Percentiles rank a stretch among this genome's conserved stretches.
phyloP scores from a whole-genome alignment of 2,329 filamentous ascomycete species.

The Cephalotrichum gorgonifer region DNA sequence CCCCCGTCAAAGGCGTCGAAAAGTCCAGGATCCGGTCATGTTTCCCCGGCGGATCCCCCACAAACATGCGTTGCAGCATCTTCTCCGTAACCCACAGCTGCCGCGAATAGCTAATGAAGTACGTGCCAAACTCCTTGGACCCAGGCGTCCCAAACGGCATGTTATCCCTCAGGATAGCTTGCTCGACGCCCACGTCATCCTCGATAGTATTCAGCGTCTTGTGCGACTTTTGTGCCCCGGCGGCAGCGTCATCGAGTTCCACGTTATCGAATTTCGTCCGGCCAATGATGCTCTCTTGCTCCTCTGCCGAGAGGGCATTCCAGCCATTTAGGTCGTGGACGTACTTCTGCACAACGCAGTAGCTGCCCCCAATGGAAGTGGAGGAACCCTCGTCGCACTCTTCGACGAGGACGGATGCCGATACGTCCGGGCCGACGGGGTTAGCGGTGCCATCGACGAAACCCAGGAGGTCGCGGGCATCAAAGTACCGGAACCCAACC shows the following conservation, averaged over 20 bases:
- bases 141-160: conserved; percentile 50
- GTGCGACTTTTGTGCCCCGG: conserved; percentile 34
- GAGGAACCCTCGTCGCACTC: conserved; percentile 28
- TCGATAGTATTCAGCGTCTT: conserved; percentile 45
- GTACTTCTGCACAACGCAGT: conserved; percentile 50
- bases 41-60: conserved; percentile 39
- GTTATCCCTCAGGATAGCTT: conserved; percentile 45
- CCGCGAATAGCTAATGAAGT: conserved; percentile 45
- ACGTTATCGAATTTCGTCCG: conserved; percentile 47
- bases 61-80: conserved; percentile 48
- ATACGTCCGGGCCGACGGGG: conserved; percentile 34
- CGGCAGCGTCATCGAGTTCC: conserved; percentile 40
- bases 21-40: conserved; percentile 47
- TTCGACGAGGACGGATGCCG: conserved; percentile 30
- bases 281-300: conserved; percentile 46
- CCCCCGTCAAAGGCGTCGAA: conserved; percentile 39
- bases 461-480: conserved; percentile 45
- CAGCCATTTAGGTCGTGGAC: conserved; percentile 39
- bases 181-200: conserved; percentile 37
- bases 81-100: conserved; percentile 45
- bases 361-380: conserved; percentile 46
- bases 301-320: conserved; percentile 32
- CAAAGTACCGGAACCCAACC: conserved; percentile 48
- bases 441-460: conserved; percentile 53
- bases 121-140: conserved; percentile 41